phyloP scores from a whole-genome alignment of 2,329 filamentous ascomycete genomes.

The Nemania diffusa region DNA sequence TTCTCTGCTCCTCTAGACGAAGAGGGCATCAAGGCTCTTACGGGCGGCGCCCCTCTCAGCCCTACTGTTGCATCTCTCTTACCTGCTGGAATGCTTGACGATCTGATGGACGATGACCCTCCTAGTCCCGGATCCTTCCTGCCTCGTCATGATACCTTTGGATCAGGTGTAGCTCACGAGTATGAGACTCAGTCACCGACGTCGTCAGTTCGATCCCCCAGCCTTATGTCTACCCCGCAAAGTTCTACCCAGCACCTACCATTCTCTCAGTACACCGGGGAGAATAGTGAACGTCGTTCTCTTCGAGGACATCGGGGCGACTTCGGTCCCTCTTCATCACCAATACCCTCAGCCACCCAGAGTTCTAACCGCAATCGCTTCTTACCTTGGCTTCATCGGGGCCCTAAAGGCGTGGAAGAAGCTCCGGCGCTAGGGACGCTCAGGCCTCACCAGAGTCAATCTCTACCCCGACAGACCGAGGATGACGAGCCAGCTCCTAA shows the following conservation, averaged over 20 bases:
- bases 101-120: constrained; percentile 69
- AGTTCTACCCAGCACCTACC: constrained; percentile 68
- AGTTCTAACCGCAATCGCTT: constrained; percentile 60
- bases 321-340: constrained; percentile 54
- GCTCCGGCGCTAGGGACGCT: constrained; percentile 74
- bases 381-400: constrained; percentile 70
- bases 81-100: constrained; percentile 73
- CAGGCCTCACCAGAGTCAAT: constrained; percentile 79
- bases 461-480: constrained; percentile 73
- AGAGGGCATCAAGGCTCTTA: constrained; percentile 69
- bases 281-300: constrained; percentile 58
- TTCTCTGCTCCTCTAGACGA: constrained; percentile 64
- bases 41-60: constrained; percentile 76
- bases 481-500: constrained; percentile 63
- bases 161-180: constrained; percentile 51
- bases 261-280: constrained; percentile 60
- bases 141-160: constrained; percentile 51
- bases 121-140: constrained; percentile 54
- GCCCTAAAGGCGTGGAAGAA: constrained; percentile 68
- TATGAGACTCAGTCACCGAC: constrained; percentile 68
- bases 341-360: constrained; percentile 49
- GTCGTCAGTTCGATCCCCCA: constrained; percentile 67
- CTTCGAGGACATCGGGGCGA: constrained; percentile 49
- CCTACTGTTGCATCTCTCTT: constrained; percentile 79
- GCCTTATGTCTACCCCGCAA: constrained; percentile 70